These are phyloP conservation scores for Globisporangium orthogonon DNA, from an alignment of 352 stramenopile species.

Conservation along the genomic window DNA sequence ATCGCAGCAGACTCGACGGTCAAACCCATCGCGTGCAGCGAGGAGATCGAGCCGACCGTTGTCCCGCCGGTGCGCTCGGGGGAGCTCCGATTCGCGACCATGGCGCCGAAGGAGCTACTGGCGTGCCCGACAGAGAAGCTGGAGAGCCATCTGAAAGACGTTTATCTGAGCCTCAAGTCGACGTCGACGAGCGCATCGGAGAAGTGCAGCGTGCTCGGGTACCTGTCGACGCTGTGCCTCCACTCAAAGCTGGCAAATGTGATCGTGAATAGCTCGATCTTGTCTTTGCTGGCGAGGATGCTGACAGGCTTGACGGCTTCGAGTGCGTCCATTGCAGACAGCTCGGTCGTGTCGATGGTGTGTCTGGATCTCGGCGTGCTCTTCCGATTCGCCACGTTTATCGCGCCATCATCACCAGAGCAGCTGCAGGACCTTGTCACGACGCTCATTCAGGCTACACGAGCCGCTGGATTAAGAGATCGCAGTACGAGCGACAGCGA, in stretches of 20 bases:
- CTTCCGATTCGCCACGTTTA: constrained; percentile 68
- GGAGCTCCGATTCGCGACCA: constrained; percentile 30
- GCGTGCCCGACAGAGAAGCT: constrained; percentile 38
- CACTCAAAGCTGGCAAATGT: constrained; percentile 63
- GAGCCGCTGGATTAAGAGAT: not conserved
- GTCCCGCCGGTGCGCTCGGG: constrained; percentile 20
- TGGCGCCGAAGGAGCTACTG: constrained; percentile 34
- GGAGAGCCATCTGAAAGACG: constrained; percentile 66
- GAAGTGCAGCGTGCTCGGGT: constrained; percentile 44
- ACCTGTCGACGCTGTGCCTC: constrained; percentile 51
- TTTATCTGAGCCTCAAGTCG: constrained; percentile 68
- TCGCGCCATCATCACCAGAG: constrained; percentile 48
- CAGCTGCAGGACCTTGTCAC: constrained; percentile 43
- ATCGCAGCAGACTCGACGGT: constrained; percentile 44
- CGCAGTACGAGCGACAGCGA: not conserved
- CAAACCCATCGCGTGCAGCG: constrained; percentile 53
- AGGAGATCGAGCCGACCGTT: constrained; percentile 36
- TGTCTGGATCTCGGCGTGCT: constrained; percentile 59
- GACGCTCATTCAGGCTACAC: constrained; percentile 22
- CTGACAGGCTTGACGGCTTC: constrained; percentile 14
- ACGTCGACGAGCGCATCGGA: constrained; percentile 13
- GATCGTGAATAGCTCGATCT: constrained; percentile 78
- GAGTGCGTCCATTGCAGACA: not conserved
- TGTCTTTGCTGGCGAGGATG: constrained; percentile 54
- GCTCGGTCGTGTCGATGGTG: constrained; percentile 27